Evolutionary conservation across 306 rosid genomes (phyloP).

Genomic region (Fragaria iinumae): DNA sequence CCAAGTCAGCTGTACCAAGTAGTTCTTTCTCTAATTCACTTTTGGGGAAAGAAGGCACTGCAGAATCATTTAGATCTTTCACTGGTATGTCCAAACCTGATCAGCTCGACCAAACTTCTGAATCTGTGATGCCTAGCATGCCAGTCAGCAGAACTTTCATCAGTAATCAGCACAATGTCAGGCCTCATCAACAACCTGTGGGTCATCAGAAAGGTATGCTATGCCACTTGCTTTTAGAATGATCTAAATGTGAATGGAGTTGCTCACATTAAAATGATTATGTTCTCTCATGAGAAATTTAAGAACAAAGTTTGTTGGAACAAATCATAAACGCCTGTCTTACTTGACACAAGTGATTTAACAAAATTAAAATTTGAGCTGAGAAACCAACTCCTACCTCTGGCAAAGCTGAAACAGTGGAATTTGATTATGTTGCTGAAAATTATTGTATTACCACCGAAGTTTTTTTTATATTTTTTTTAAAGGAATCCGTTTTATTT

Average conservation of each 20-base stretch:
- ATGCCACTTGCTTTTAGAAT: slow-evolving; percentile 4
- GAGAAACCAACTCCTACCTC: not conserved
- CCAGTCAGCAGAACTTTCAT: slow-evolving; percentile 49
- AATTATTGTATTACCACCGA: not conserved
- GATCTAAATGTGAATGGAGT: not conserved
- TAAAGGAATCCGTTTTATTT: not conserved
- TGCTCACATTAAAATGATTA: not conserved
- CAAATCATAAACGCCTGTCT: not conserved
- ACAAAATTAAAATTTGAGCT: not conserved
- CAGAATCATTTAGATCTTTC: slow-evolving; percentile 66
- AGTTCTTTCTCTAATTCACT: slow-evolving; percentile 52
- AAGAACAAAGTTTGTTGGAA: not conserved
- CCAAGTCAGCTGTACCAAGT: slow-evolving; percentile 52
- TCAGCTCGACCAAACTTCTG: slow-evolving; percentile 53
- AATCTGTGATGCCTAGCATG: slow-evolving; percentile 51
- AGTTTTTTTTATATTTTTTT: not conserved
- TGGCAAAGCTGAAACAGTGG: not conserved
- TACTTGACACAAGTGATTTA: not conserved
- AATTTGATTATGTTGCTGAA: not conserved
- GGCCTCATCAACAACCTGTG: slow-evolving; percentile 66
- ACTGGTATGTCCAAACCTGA: slow-evolving; percentile 55
- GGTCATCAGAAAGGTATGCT: slow-evolving; percentile 90
- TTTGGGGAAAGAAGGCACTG: slow-evolving; percentile 55
- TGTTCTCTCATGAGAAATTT: not conserved
- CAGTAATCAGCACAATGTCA: slow-evolving; percentile 55